A percentile compares a stretch with the other conserved stretches of the same genome.
These are phyloP conservation scores for Lecanoromycetidae sp. DNA, from an alignment of 2,329 filamentous ascomycete genomes.

Conservation along the genomic window DNA sequence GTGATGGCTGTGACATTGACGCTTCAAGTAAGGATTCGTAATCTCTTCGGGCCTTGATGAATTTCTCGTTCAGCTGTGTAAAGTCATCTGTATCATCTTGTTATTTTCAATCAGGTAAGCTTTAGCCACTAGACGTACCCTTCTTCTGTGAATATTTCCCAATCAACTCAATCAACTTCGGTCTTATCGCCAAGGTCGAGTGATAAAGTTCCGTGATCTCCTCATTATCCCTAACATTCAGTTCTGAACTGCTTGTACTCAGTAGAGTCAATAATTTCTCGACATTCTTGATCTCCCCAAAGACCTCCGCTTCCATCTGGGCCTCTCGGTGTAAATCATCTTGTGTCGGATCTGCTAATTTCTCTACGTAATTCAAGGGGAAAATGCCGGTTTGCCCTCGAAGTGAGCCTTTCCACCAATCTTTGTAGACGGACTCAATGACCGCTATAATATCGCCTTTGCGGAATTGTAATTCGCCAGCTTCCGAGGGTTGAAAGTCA, in stretches of 20 bases:
- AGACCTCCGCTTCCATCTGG: slow-evolving; percentile 79
- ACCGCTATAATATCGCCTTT: slow-evolving; percentile 97
- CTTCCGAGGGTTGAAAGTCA: slow-evolving; percentile 88
- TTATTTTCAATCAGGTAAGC: slow-evolving; percentile 13
- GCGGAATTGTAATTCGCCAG: slow-evolving; percentile 88
- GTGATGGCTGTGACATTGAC: slow-evolving; percentile 89
- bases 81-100: slow-evolving; percentile 64
- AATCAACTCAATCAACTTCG: slow-evolving; percentile 94
- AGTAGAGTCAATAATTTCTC: slow-evolving; percentile 76
- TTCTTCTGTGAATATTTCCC: slow-evolving; percentile 99
- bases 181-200: slow-evolving; percentile 82
- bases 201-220: slow-evolving; percentile 89
- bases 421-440: slow-evolving; percentile 94
- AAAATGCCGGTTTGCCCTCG: slow-evolving; percentile 95
- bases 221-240: slow-evolving; percentile 84
- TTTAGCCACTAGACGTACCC: slow-evolving; percentile 44
- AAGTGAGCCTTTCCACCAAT: slow-evolving; percentile 97
- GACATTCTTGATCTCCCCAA: slow-evolving; percentile 64
- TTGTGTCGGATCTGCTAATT: slow-evolving; percentile 82
- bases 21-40: slow-evolving; percentile 93
- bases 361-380: slow-evolving; percentile 96
- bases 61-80: slow-evolving; percentile 96
- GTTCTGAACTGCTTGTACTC: slow-evolving; percentile 70
- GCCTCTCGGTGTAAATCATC: slow-evolving; percentile 92
- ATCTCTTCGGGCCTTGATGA: slow-evolving; percentile 94